Conservation (phyloP, 305 asterid species). For the Fraxinus latifolia region DNA sequence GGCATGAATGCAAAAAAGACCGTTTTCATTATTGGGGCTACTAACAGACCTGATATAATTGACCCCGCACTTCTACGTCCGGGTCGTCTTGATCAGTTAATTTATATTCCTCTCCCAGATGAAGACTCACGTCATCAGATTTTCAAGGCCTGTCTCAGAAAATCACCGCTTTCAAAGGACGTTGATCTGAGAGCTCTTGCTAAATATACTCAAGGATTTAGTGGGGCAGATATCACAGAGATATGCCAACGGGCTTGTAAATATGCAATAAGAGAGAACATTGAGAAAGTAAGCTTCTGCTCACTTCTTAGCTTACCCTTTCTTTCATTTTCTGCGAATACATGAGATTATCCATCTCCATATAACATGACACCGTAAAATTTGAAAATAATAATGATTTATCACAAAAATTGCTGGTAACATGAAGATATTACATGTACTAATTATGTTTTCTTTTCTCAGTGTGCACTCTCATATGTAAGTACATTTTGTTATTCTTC, state of each 20-base stretch:
- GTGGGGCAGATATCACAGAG: constrained; percentile 51
- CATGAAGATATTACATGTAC: neutral
- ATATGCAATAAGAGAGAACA: constrained; percentile 50
- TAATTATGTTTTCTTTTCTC: neutral
- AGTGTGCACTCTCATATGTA: neutral
- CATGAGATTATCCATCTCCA: neutral
- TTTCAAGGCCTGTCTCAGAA: constrained; percentile 50
- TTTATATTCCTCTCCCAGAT: constrained; percentile 53
- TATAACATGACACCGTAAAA: neutral
- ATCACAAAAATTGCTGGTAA: neutral
- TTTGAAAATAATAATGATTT: neutral
- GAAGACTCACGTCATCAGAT: constrained; percentile 50
- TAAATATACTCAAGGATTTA: constrained; percentile 47
- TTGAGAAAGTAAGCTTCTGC: constrained; percentile 35
- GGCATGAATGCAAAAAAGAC: constrained; percentile 51
- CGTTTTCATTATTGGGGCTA: constrained; percentile 53
- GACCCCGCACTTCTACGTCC: constrained; percentile 53
- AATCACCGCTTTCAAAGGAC: constrained; percentile 48
- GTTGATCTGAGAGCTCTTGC: constrained; percentile 48
- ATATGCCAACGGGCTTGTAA: constrained; percentile 57
- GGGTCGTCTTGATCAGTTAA: constrained; percentile 51
- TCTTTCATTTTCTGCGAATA: neutral
- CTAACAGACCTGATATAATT: constrained; percentile 49
- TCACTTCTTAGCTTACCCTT: neutral
- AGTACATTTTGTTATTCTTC: neutral